A percentile compares a stretch with the other conserved stretches of the same genome.
Evolutionary conservation across 164 flowering plant genomes (phyloP).

Genomic region (Tinospora cordifolia): DNA sequence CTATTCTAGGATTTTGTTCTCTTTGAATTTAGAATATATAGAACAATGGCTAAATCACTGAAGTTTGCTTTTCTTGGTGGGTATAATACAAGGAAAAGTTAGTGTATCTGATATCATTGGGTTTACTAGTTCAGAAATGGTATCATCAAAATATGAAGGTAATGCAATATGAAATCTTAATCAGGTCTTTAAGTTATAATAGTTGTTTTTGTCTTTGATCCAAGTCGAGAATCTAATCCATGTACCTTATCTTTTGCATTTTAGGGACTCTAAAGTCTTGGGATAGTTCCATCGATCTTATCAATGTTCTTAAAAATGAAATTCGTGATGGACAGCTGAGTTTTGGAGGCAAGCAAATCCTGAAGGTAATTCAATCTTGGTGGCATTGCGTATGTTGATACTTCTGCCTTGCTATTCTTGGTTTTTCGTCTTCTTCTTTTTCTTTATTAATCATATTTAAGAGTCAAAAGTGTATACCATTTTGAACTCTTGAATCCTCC

Average conservation of each 20-base stretch:
- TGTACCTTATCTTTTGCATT: conserved; percentile 8
- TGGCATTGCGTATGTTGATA: neutral
- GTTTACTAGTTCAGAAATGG: conserved; percentile 50
- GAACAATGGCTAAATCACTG: neutral
- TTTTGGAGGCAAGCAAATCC: conserved; percentile 80
- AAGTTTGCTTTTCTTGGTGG: neutral
- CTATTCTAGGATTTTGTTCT: neutral
- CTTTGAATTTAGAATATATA: neutral
- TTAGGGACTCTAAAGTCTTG: conserved; percentile 63
- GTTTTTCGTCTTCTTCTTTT: no score
- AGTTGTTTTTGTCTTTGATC: neutral
- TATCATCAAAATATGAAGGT: conserved; percentile 74
- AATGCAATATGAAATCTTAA: conserved; percentile 6
- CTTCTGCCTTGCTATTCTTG: no score
- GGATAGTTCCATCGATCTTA: conserved; percentile 79
- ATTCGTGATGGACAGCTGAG: conserved; percentile 93
- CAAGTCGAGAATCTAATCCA: neutral
- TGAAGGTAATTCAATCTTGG: conserved; percentile 49
- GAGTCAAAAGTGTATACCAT: no score
- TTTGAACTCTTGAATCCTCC: no score
- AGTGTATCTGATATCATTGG: conserved; percentile 84
- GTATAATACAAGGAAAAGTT: conserved; percentile 52
- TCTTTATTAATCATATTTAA: no score
- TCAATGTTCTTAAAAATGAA: conserved; percentile 76
- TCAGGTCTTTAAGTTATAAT: neutral